Evolutionary conservation across 441 rosid species (phyloP), one percentile per base, ranked within the genome.

Genomic region (Jatropha podagrica): DNA sequence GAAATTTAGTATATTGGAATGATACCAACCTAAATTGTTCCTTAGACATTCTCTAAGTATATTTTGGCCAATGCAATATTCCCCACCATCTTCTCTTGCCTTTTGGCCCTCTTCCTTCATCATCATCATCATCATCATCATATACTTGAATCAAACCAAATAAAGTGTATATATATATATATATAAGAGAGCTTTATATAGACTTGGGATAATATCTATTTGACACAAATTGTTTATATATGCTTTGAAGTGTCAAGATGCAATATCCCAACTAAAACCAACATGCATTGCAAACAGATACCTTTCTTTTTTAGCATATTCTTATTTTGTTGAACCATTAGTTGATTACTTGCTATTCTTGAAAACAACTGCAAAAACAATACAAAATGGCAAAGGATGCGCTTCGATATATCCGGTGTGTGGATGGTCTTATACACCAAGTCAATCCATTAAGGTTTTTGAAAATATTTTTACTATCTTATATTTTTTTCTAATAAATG

Each of bases 31-130:
- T 40, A 27, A 49, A 54, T 73, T 51, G 38, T 73, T 73, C 63
- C 7, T 51, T 40, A 13, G 69, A 51, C 61, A 73, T 48, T 40
- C 23, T 58, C 48, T 49, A n/a, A 14, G 23, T 23, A 23, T 23
- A 23, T 23, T 73, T 23, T 38, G 20, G 62, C 62, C 69, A n/a
- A n/a, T n/a, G n/a, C n/a, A n/a, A n/a, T n/a, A 73, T 73, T 63
- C 76, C 6, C 46, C 75, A 23, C 59, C 14, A 52, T 7, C 54
- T 7, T 61, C 42, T 42, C 52, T 12, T 41, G 41, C 23, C 41
- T 9, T 41, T 56, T 37, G 11, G 32, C 27, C 27, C 61, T 68
- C 27, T 32, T 32, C 17, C 4, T 37, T 69, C 10, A 5, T 55
- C 18, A 69, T 18, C 5, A 3, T 69, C 10, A 5, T 55, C 18